These are phyloP conservation scores for Ogataea glucozyma DNA, from an alignment of 805 yeast genomes.

Conservation along the genomic window DNA sequence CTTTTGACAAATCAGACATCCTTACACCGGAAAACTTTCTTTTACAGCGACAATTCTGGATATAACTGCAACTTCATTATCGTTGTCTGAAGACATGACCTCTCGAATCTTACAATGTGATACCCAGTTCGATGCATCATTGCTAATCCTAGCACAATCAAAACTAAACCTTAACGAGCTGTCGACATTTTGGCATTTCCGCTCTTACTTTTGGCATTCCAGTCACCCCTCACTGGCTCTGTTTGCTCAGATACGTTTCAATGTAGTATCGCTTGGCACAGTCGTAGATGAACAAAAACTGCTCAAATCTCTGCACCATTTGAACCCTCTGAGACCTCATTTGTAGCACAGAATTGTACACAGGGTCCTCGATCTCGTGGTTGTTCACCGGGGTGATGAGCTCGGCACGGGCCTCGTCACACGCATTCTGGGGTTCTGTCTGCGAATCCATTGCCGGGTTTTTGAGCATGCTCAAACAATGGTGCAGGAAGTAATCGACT, in stretches of 20 bases:
- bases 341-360: constrained; percentile 44
- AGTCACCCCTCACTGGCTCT: not conserved
- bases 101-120: no score
- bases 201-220: no score
- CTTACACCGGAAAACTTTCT: no score
- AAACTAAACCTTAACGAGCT: no score
- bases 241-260: constrained; percentile 12
- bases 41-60: no score
- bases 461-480: constrained; percentile 13
- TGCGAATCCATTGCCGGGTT: not conserved
- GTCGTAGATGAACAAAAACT: constrained; percentile 51
- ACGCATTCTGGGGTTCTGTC: constrained; percentile 11
- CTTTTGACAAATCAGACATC: no score
- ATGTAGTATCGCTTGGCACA: constrained; percentile 28
- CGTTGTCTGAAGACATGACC: no score
- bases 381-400: constrained; percentile 25
- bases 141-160: no score
- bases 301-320: constrained; percentile 57
- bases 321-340: constrained; percentile 50
- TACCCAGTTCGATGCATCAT: no score
- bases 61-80: no score
- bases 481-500: constrained; percentile 39
- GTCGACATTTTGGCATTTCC: no score
- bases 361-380: constrained; percentile 37
- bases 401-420: constrained; percentile 17